These are phyloP conservation scores for Stromatinia cepivora DNA, from an alignment of 2,329 filamentous ascomycete species.

Conservation along the genomic window DNA sequence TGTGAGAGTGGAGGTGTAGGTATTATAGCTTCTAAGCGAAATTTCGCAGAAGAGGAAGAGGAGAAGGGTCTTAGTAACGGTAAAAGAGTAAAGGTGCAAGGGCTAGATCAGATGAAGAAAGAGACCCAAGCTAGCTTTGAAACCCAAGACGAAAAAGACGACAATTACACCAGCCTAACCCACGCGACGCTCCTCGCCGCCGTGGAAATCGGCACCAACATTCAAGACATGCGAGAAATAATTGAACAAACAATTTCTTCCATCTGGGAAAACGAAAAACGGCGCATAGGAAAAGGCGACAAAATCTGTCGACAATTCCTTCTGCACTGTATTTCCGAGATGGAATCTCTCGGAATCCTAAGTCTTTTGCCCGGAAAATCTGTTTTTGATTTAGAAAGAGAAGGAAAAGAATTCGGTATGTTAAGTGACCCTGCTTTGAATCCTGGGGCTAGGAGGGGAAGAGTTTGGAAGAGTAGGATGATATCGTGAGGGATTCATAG, in stretches of 20 bases:
- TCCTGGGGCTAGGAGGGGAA: background rate
- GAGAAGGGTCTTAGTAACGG: no score
- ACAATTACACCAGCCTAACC: background rate
- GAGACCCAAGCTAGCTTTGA: no score
- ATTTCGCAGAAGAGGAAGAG: no score
- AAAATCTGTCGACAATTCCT: background rate
- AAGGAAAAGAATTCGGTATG: background rate
- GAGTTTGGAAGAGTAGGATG: conserved; percentile 7
- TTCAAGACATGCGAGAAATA: background rate
- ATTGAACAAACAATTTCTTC: background rate
- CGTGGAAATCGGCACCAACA: background rate
- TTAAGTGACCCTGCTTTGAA: background rate
- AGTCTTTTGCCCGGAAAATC: background rate
- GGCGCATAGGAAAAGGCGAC: background rate
- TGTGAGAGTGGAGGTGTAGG: no score
- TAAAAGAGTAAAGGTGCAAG: no score
- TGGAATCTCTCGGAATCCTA: background rate
- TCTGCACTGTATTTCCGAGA: background rate
- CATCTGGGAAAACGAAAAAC: background rate
- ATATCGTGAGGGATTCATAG: background rate
- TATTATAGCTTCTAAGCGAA: no score
- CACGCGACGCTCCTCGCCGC: background rate
- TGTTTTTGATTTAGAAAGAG: background rate
- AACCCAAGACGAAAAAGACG: background rate
- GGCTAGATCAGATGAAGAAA: background rate